Conservation (phyloP, 176 grass and related monocot genomes). For the Rhipidocladum racemiflorum region DNA sequence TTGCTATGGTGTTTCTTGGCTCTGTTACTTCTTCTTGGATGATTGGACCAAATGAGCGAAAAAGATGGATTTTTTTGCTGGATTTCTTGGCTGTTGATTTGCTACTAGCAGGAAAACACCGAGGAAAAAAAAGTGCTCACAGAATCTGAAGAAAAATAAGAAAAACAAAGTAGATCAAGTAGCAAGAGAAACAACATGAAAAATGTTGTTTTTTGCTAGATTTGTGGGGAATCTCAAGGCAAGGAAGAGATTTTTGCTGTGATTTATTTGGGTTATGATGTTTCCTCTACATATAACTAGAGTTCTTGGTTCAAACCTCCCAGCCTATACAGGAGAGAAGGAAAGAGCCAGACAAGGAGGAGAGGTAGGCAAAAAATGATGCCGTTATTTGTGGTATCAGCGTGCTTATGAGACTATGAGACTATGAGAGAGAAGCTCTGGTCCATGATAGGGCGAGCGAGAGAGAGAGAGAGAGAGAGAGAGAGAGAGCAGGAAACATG, state of each 20-base stretch:
- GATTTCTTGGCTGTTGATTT: slow-evolving; percentile 20
- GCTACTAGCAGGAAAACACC: neutral
- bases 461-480: neutral
- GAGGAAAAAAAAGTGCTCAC: neutral
- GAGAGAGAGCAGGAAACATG: slow-evolving; percentile 5
- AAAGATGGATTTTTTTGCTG: neutral
- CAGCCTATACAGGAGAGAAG: slow-evolving; percentile 20
- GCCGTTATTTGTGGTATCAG: slow-evolving; percentile 46
- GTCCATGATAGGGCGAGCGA: slow-evolving; percentile 13
- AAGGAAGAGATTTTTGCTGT: neutral
- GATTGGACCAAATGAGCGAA: neutral
- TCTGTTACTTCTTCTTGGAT: neutral
- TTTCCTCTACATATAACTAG: slow-evolving; percentile 39
- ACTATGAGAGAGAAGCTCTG: slow-evolving; percentile 9
- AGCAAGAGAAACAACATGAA: slow-evolving; percentile 16
- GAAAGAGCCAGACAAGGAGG: slow-evolving; percentile 25
- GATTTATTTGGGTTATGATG: slow-evolving; percentile 6
- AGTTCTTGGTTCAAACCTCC: slow-evolving; percentile 29
- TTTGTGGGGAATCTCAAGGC: slow-evolving; percentile 11
- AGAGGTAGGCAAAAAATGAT: slow-evolving; percentile 26
- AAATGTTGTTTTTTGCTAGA: slow-evolving; percentile 24
- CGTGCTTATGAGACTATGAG: slow-evolving; percentile 23
- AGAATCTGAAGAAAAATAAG: neutral
- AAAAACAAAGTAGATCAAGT: slow-evolving; percentile 7
- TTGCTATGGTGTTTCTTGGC: neutral